Evolutionary conservation across 225 moss, liverwort and hornwort genomes (phyloP).

Genomic region (Sphagnum tenellum): DNA sequence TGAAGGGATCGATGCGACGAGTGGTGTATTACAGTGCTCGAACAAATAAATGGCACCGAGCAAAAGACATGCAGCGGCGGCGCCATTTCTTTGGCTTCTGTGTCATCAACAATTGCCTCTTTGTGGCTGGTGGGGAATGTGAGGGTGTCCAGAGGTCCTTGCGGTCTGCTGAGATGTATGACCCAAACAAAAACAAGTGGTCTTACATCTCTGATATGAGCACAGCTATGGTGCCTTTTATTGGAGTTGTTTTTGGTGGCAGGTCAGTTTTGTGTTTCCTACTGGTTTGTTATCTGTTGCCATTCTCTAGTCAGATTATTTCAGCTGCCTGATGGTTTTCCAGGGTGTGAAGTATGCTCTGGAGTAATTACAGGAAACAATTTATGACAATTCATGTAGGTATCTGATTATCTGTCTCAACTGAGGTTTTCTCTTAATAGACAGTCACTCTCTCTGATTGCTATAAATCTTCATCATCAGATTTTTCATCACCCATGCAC

Average conservation of each 20-base stretch:
- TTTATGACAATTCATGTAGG: too few relatives aligned
- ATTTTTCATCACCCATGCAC: too few relatives aligned
- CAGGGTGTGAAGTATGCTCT: too few relatives aligned
- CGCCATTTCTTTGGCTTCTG: conserved; percentile 97
- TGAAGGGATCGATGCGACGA: conserved; percentile 91
- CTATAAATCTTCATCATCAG: too few relatives aligned
- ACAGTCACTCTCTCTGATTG: too few relatives aligned
- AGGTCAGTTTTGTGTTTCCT: conserved; percentile 23
- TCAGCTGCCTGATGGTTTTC: too few relatives aligned
- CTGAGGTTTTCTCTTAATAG: too few relatives aligned
- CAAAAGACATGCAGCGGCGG: conserved; percentile 82
- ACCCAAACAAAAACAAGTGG: conserved; percentile 98
- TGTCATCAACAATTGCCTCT: conserved; percentile 95
- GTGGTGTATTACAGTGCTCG: conserved; percentile 98
- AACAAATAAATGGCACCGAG: conserved; percentile 99
- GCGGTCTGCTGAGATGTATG: conserved; percentile 88
- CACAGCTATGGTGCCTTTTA: conserved; percentile 99
- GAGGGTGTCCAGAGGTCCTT: conserved; percentile 89
- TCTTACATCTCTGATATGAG: conserved; percentile 92
- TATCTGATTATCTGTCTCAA: too few relatives aligned
- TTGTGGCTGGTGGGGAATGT: conserved; percentile 97
- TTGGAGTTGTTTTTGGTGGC: conserved; percentile 95
- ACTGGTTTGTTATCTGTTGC: too few relatives aligned
- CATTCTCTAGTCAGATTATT: too few relatives aligned
- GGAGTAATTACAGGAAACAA: too few relatives aligned